phyloP scores from a whole-genome alignment of 2,329 filamentous ascomycete genomes.

The Xylariaceae sp. region DNA sequence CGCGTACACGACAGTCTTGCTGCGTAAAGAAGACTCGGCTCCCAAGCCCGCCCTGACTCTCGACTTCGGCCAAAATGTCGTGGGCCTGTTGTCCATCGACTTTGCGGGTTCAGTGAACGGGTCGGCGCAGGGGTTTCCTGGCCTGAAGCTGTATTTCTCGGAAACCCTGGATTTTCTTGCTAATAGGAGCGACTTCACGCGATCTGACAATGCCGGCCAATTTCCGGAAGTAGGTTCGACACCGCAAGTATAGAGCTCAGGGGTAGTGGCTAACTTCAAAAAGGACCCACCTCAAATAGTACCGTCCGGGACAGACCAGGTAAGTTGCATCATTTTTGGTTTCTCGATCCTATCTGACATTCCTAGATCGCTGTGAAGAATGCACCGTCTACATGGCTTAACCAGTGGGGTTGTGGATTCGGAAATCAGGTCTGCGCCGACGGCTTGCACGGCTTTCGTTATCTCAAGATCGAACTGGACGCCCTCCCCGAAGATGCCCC shows the following conservation, averaged over 20 bases:
- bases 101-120: slow-evolving; percentile 42
- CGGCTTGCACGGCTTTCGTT: slow-evolving; percentile 57
- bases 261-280: background rate
- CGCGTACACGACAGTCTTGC: slow-evolving; percentile 38
- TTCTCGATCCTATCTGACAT: background rate
- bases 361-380: slow-evolving; percentile 47
- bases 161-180: slow-evolving; percentile 50
- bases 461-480: slow-evolving; percentile 52
- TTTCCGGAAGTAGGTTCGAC: slow-evolving; percentile 25
- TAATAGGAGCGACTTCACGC: slow-evolving; percentile 50
- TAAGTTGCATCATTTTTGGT: slow-evolving; percentile 21
- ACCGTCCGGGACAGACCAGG: slow-evolving; percentile 52
- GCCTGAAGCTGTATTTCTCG: slow-evolving; percentile 52
- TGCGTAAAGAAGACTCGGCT: slow-evolving; percentile 19
- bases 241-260: background rate
- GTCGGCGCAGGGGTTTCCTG: slow-evolving; percentile 38
- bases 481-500: slow-evolving; percentile 48
- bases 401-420: slow-evolving; percentile 48
- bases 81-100: slow-evolving; percentile 46
- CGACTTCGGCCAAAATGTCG: slow-evolving; percentile 54
- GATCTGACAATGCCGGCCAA: slow-evolving; percentile 47
- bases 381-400: slow-evolving; percentile 47
- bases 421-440: slow-evolving; percentile 51
- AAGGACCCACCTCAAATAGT: slow-evolving; percentile 38
- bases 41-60: slow-evolving; percentile 45